Evolutionary conservation across 352 stramenopile species (phyloP).

Genomic region (Pythium aristosporum): DNA sequence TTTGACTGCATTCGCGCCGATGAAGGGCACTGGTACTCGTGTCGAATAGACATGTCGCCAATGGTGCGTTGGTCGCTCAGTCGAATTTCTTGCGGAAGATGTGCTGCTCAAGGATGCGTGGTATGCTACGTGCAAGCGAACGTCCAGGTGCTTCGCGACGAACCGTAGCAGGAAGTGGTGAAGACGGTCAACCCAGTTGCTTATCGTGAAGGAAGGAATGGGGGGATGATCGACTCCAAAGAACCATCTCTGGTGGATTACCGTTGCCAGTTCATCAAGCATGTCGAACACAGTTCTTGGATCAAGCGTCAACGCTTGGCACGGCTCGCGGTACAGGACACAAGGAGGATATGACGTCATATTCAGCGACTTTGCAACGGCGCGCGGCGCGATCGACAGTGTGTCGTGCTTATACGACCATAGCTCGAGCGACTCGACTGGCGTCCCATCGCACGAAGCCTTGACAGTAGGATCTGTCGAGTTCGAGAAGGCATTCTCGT

Average conservation of each 20-base stretch:
- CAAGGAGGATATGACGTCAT: constrained; percentile 28
- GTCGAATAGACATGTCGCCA: not conserved
- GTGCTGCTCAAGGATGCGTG: constrained; percentile 1
- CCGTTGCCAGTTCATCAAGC: constrained; percentile 33
- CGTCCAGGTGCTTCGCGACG: constrained; percentile 9
- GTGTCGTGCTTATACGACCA: constrained; percentile 28
- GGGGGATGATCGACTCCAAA: not conserved
- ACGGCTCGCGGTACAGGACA: constrained; percentile 30
- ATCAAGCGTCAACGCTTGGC: constrained; percentile 13
- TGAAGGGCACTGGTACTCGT: not conserved
- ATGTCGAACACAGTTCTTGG: constrained; percentile 34
- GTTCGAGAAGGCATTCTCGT: not conserved
- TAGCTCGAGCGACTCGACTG: constrained; percentile 7
- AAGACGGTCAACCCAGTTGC: constrained; percentile 38
- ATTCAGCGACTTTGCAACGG: constrained; percentile 10
- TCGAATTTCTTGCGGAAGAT: not conserved
- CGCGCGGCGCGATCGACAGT: constrained; percentile 18
- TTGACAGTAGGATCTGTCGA: not conserved
- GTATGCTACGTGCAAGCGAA: constrained; percentile 3
- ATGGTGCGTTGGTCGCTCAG: not conserved
- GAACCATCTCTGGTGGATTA: constrained; percentile 10
- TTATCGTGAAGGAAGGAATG: constrained; percentile 15
- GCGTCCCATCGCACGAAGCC: not conserved
- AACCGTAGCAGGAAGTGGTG: constrained; percentile 25
- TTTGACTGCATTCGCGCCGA: constrained; percentile 4